Evolutionary conservation across 768 basidiomycete genomes (phyloP), one percentile per base, ranked within the genome.

Genomic region (Leccinum incarnatum): DNA sequence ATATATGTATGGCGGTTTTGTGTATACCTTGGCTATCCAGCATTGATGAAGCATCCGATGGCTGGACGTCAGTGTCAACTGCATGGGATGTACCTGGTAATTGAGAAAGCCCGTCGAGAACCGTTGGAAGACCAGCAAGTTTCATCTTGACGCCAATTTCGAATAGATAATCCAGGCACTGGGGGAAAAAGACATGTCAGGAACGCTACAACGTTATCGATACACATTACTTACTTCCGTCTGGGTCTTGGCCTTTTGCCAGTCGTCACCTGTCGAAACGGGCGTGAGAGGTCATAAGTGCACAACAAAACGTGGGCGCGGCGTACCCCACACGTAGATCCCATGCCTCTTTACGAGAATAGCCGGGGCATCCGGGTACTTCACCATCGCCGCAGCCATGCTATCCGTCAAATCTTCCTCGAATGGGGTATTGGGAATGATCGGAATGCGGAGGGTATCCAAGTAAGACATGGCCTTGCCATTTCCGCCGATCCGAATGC

Each of bases 141-240:
- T 83, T 87, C 89, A 91, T 90, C 74, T 88, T 90, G 54, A 93
- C 90, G 11, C 83, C 88, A 52, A 95, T 86, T 70, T 95, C 93
- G 64, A 95, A 93, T 17, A 95, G 79, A 73, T 95, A 95, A 69
- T 95, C 93, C 30, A 95, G 81, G 71, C 93, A 95, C 87, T 91
- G 64, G 15, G 30, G 59, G 1, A 45, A 36, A 54, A 47, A 60
- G 4, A 42, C 3, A 12, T 10, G 54, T 25, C 19, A 54, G 15
- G 30, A 25, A 21, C 25, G 4, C 14, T 19, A 32, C 6, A 5
- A 30, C 51, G 21, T n/a, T 15, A 51, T n/a, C 17, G 12, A n/a
- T 34, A 8, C 12, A 17, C 17, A 37, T n/a, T 8, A 40, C 54
- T 53, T 45, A 86, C 88, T 80, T 94, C 92, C 1, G 90, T 85